Evolutionary conservation across 371 early-diverging fungal species (phyloP), one percentile per base, ranked within the genome.

Genomic region (Basidiobolus meristosporus): DNA sequence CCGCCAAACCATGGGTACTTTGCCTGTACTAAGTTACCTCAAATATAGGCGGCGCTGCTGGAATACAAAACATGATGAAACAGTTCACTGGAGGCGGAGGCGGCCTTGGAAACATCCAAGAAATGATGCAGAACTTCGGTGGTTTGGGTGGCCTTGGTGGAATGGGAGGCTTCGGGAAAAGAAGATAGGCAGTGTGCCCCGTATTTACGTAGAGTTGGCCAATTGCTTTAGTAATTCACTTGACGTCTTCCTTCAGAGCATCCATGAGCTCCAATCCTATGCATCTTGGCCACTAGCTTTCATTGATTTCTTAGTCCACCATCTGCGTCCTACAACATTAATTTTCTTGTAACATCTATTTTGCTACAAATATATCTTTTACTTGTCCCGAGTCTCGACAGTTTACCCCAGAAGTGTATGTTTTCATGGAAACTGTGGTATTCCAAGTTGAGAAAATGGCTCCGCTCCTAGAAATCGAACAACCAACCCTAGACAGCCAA

Each of bases 41-140:
- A 19, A 21, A 2, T 33, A 36, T 40, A 10, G 68, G 64, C 12
- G 79, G 80, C 34, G 69, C 74, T 74, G 64, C 70, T 40, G 89
- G 89, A 3, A 58, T 90, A 42, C 81, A 82, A 51, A 61, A 75
- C 43, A 79, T 79, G 67, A 78, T 84, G 52, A 62, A 73, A 56
- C 77, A 77, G 44, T 75, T 85, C 75, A 42, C 36, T 34, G 42
- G 42, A 3, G 42, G 42, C 15, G 42, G 32, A 3, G 69, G 67
- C 42, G 71, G 72, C 18, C 72, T 73, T 18, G 62, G 63, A 2
- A 65, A 65, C 15, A 45, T 60, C 45, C 48, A 31, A 28, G 31
- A 39, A 30, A 38, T 44, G 50, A 40, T 40, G 52, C 20, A 22
- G n/a, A 39, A 31, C 3, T 52, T 60, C 54, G 50, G 50, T 11